Evolutionary conservation across 2,329 filamentous ascomycete species (phyloP).

Genomic region (Capronia coronata): DNA sequence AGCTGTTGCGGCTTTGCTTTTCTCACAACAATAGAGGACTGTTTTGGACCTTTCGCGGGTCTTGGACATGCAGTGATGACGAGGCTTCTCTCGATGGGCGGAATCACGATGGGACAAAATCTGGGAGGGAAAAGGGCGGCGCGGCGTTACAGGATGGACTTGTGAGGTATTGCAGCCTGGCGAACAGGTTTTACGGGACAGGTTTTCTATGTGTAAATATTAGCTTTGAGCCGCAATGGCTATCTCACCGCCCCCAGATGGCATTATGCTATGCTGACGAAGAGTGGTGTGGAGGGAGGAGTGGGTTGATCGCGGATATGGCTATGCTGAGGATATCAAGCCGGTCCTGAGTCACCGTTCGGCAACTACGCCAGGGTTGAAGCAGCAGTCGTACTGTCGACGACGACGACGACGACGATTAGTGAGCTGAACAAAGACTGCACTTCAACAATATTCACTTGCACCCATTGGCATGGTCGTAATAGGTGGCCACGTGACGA

Average conservation of each 20-base stretch:
- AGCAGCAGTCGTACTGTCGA: too few relatives aligned
- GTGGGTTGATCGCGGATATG: neutral
- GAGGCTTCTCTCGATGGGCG: conserved; percentile 11
- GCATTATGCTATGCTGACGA: neutral
- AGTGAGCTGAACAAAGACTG: too few relatives aligned
- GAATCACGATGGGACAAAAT: conserved; percentile 5
- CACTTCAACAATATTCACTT: too few relatives aligned
- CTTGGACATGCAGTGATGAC: conserved; percentile 21
- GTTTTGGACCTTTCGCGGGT: conserved; percentile 21
- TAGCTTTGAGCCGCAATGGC: neutral
- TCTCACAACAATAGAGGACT: conserved; percentile 16
- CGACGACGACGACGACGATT: too few relatives aligned
- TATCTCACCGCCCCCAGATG: neutral
- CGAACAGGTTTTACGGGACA: neutral
- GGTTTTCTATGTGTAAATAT: conserved; percentile 6
- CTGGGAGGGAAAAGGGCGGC: conserved; percentile 2
- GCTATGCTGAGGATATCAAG: neutral
- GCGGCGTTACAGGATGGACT: conserved; percentile 4
- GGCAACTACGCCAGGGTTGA: too few relatives aligned
- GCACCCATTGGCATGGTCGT: too few relatives aligned
- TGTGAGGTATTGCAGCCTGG: neutral
- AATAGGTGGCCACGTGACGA: neutral
- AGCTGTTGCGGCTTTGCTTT: conserved; percentile 7
- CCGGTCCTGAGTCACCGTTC: neutral
- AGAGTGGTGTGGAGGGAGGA: neutral